These are phyloP conservation scores for Nannizziopsis arthrosporioides DNA, from an alignment of 2,329 filamentous ascomycete species.

Conservation along the genomic window DNA sequence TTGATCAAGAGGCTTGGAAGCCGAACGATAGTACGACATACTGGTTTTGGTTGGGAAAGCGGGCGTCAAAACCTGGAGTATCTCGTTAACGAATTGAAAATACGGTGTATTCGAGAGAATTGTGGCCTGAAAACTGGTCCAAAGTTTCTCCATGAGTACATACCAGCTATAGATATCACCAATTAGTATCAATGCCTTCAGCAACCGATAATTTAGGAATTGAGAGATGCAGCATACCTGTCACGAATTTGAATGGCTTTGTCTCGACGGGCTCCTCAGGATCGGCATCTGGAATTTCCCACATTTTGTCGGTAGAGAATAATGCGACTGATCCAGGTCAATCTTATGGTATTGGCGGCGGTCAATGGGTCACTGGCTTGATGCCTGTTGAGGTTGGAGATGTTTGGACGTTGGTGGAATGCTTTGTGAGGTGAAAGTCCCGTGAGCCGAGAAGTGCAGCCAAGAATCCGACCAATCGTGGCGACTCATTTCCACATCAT, in stretches of 20 bases:
- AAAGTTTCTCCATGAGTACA: slow-evolving; percentile 19
- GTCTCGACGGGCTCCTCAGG: slow-evolving; percentile 69
- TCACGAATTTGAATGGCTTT: slow-evolving; percentile 99
- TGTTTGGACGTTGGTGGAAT: slow-evolving; percentile 10
- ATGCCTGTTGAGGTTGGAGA: slow-evolving; percentile 16
- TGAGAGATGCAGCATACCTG: slow-evolving; percentile 54
- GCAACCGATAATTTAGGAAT: neutral
- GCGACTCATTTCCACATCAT: slow-evolving; percentile 11
- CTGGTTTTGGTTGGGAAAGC: slow-evolving; percentile 91
- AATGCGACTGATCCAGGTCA: slow-evolving; percentile 22
- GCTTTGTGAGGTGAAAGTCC: slow-evolving; percentile 12
- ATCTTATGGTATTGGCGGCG: slow-evolving; percentile 22
- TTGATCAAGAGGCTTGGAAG: neutral
- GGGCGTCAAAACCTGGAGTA: slow-evolving; percentile 81
- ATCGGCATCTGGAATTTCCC: slow-evolving; percentile 47
- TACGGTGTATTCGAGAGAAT: slow-evolving; percentile 18
- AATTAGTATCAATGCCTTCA: slow-evolving; percentile 31
- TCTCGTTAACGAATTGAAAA: slow-evolving; percentile 14
- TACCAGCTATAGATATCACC: slow-evolving; percentile 36
- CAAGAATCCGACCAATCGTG: slow-evolving; percentile 9
- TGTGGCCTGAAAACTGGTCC: neutral
- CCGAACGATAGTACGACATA: slow-evolving; percentile 22
- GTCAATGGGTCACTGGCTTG: slow-evolving; percentile 23
- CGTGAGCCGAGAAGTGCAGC: slow-evolving; percentile 13
- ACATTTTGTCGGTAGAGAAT: slow-evolving; percentile 57